These are phyloP conservation scores for Amanita exitialis DNA, from an alignment of 768 basidiomycete species.

Conservation along the genomic window DNA sequence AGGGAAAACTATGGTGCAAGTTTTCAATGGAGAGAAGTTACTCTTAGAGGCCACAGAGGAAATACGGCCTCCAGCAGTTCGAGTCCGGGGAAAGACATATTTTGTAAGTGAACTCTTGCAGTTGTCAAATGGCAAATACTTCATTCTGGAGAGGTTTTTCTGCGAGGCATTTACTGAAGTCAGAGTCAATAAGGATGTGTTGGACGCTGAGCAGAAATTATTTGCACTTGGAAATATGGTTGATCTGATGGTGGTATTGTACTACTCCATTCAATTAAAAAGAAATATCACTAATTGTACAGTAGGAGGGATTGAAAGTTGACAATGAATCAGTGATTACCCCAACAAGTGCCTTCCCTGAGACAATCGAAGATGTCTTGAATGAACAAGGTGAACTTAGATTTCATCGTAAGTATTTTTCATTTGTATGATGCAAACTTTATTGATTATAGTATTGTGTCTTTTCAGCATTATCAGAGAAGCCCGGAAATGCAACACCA, in stretches of 20 bases:
- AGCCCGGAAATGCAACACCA: neutral
- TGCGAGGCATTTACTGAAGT: neutral
- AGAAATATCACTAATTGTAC: neutral
- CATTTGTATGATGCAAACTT: neutral
- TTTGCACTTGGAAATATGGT: slow-evolving; percentile 2
- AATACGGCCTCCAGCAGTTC: neutral
- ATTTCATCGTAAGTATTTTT: slow-evolving; percentile 9
- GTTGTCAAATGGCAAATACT: neutral
- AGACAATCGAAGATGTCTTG: neutral
- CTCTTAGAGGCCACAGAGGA: neutral
- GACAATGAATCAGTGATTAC: neutral
- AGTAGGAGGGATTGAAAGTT: neutral
- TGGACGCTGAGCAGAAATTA: neutral
- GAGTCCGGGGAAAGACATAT: neutral
- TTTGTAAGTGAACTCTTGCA: slow-evolving; percentile 1
- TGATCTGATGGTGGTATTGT: neutral
- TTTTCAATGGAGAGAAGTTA: slow-evolving; percentile 2
- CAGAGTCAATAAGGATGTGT: neutral
- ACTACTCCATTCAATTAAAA: too few relatives aligned
- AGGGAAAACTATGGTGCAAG: neutral
- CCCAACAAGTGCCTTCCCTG: neutral
- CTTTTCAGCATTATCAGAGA: slow-evolving; percentile 2
- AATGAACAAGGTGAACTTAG: neutral
- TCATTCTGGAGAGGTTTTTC: neutral
- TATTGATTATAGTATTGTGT: neutral